Evolutionary conservation across 371 early-diverging fungal species (phyloP).

Genomic region (Apophysomyces ossiformis): DNA sequence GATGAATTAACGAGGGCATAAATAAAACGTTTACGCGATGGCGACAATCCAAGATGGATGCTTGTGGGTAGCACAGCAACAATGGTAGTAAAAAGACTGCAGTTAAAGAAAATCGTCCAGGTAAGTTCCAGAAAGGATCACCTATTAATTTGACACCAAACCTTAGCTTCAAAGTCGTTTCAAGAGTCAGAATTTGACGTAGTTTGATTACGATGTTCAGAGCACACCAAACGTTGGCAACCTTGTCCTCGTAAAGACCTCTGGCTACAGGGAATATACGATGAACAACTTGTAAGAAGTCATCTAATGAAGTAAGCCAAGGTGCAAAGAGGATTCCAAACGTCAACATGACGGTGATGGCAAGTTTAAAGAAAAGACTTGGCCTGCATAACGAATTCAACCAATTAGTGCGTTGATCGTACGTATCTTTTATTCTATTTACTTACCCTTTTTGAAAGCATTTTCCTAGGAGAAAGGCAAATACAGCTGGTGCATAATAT

Average conservation of each 20-base stretch:
- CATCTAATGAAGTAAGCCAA: slow-evolving; percentile 66
- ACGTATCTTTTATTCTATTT: slow-evolving; percentile 8
- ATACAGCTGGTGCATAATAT: slow-evolving; percentile 90
- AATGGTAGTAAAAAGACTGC: slow-evolving; percentile 71
- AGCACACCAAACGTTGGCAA: slow-evolving; percentile 97
- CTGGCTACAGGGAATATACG: slow-evolving; percentile 93
- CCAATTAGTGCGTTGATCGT: background rate
- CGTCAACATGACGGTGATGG: slow-evolving; percentile 73
- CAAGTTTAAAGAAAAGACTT: slow-evolving; percentile 73
- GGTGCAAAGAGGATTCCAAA: slow-evolving; percentile 71
- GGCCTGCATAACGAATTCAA: slow-evolving; percentile 28
- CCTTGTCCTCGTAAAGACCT: slow-evolving; percentile 97
- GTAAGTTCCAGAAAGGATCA: too few relatives aligned
- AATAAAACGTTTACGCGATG: slow-evolving; percentile 58
- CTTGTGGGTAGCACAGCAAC: slow-evolving; percentile 71
- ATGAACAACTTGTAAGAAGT: slow-evolving; percentile 76
- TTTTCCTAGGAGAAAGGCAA: slow-evolving; percentile 82
- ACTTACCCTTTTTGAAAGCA: slow-evolving; percentile 61
- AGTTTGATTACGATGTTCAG: slow-evolving; percentile 84
- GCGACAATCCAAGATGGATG: slow-evolving; percentile 59
- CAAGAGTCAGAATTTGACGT: slow-evolving; percentile 63
- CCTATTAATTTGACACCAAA: slow-evolving; percentile 18
- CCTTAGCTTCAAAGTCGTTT: slow-evolving; percentile 74
- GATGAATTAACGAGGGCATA: slow-evolving; percentile 77
- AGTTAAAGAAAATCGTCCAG: background rate